Evolutionary conservation across 495 filamentous ascomycete species (phyloP).

Genomic region (Coniosporium apollinis): DNA sequence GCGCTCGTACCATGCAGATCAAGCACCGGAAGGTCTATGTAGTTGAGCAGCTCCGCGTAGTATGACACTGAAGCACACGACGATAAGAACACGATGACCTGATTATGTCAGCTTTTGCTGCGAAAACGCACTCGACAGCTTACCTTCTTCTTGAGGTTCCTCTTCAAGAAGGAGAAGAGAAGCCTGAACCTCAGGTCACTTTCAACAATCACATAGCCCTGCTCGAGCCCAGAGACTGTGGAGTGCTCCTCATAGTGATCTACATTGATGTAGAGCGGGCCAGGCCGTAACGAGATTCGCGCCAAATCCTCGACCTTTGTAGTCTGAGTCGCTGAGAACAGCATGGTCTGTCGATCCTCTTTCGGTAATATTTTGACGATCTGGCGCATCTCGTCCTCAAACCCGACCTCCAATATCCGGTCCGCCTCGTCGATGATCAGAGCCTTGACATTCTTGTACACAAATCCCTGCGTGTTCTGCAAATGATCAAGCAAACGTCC

Average conservation of each 20-base stretch:
- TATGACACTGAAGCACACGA: constrained; percentile 91
- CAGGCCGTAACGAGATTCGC: constrained; percentile 77
- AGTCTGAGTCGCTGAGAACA: constrained; percentile 95
- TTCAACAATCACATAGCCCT: constrained; percentile 55
- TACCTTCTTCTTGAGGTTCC: constrained; percentile 81
- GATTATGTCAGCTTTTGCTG: too few species aligned
- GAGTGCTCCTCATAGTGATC: constrained; percentile 60
- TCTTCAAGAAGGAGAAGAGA: constrained; percentile 90
- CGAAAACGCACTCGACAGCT: too few species aligned
- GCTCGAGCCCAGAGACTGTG: constrained; percentile 84
- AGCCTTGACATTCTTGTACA: constrained; percentile 83
- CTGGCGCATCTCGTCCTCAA: constrained; percentile 96
- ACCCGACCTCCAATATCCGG: constrained; percentile 87
- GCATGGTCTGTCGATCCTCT: constrained; percentile 82
- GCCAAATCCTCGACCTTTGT: constrained; percentile 97
- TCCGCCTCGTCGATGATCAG: constrained; percentile 89
- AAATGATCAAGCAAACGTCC: constrained; percentile 87
- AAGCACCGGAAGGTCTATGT: constrained; percentile 88
- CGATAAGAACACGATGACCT: constrained; percentile 95
- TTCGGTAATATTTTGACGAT: constrained; percentile 90
- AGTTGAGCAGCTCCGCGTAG: constrained; percentile 84
- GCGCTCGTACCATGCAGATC: constrained; percentile 47
- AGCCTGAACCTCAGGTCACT: constrained; percentile 78
- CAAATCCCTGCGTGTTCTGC: constrained; percentile 80
- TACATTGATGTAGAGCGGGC: constrained; percentile 92